These are phyloP conservation scores for Schizonepeta tenuifolia DNA, from an alignment of 257 asterid genomes.

Conservation along the genomic window DNA sequence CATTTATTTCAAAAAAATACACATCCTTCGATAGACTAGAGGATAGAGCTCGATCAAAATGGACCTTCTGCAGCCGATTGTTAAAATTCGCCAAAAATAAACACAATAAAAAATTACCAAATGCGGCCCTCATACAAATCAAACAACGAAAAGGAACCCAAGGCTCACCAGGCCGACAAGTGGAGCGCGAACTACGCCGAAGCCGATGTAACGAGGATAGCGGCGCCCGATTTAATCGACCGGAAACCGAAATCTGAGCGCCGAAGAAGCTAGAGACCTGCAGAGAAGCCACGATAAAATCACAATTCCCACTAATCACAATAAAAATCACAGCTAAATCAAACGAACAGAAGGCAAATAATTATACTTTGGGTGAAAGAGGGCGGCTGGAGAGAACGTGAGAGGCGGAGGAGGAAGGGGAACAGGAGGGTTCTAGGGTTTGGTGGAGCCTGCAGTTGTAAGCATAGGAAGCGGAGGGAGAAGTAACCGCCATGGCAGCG, in stretches of 20 bases:
- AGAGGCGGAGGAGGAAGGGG: slow-evolving; percentile 53
- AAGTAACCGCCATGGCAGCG: slow-evolving; percentile 49
- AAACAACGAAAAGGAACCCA: slow-evolving; percentile 4
- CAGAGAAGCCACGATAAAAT: background rate
- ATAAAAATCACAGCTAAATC: background rate
- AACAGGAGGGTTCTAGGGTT: slow-evolving; percentile 47
- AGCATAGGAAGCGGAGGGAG: slow-evolving; percentile 39
- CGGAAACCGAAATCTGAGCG: slow-evolving; percentile 35
- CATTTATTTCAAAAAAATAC: background rate
- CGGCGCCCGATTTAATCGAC: slow-evolving; percentile 37
- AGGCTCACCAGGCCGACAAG: slow-evolving; percentile 34
- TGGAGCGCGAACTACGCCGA: slow-evolving; percentile 27
- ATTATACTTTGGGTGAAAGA: slow-evolving; percentile 37
- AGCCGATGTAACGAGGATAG: slow-evolving; percentile 18
- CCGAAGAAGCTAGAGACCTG: slow-evolving; percentile 48
- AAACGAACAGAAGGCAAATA: background rate
- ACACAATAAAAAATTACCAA: slow-evolving; percentile 1
- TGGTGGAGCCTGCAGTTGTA: slow-evolving; percentile 36
- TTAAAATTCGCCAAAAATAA: background rate
- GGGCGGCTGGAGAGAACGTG: slow-evolving; percentile 33
- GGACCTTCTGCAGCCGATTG: slow-evolving; percentile 1
- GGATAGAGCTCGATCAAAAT: background rate
- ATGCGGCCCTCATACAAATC: slow-evolving; percentile 10
- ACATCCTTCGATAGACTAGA: background rate
- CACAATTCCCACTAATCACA: background rate